Conservation (phyloP, 805 yeast species). For the Blastobotrys chiropterorum region DNA sequence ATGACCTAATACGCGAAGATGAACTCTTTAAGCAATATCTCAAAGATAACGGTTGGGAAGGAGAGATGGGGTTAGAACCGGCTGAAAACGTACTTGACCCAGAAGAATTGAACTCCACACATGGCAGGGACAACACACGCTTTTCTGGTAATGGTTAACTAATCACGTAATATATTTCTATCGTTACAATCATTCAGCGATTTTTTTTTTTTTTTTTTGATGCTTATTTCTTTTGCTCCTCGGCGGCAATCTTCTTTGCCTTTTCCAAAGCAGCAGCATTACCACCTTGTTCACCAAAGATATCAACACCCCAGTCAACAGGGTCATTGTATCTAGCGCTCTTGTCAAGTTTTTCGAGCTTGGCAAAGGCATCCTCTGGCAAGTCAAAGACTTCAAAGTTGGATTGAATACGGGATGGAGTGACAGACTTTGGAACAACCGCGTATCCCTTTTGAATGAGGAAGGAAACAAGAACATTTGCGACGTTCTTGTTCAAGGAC, state of each 20-base stretch:
- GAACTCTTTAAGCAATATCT: slow-evolving; percentile 54
- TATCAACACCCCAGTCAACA: slow-evolving; percentile 26
- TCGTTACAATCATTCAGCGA: no score
- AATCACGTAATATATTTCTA: no score
- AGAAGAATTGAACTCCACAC: no score
- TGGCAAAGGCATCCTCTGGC: slow-evolving; percentile 34
- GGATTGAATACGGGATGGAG: slow-evolving; percentile 52
- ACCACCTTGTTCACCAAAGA: slow-evolving; percentile 24
- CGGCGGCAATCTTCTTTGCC: slow-evolving; percentile 16
- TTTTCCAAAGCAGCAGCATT: slow-evolving; percentile 16
- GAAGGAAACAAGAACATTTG: slow-evolving; percentile 72
- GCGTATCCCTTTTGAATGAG: slow-evolving; percentile 69
- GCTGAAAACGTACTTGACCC: no score
- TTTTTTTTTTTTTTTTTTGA: no score
- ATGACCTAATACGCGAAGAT: slow-evolving; percentile 63
- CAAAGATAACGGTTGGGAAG: slow-evolving; percentile 52
- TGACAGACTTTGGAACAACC: slow-evolving; percentile 72
- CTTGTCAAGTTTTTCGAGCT: slow-evolving; percentile 19
- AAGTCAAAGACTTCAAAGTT: slow-evolving; percentile 42
- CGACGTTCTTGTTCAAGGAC: slow-evolving; percentile 47
- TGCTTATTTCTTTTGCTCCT: slow-evolving; percentile 11
- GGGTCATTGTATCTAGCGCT: slow-evolving; percentile 26
- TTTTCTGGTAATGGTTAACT: no score
- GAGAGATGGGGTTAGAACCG: slow-evolving; percentile 42
- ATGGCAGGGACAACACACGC: no score